Evolutionary conservation across 495 filamentous ascomycete genomes (phyloP).

Genomic region (Tuber microsphaerosporum): DNA sequence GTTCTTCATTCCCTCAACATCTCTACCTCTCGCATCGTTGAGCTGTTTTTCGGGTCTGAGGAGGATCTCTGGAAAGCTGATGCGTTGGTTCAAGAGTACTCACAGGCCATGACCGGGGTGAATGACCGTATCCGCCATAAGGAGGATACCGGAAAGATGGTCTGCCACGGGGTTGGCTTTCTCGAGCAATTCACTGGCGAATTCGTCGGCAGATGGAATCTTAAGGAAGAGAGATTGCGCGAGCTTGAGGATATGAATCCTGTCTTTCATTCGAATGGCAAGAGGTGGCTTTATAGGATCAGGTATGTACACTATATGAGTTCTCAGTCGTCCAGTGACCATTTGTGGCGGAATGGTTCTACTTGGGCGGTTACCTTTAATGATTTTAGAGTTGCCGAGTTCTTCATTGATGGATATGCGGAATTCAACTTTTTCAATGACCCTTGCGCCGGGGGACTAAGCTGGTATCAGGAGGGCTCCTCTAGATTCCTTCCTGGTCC

Average conservation of each 20-base stretch:
- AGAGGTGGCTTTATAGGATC: not conserved
- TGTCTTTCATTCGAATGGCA: not conserved
- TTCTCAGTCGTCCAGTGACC: not conserved
- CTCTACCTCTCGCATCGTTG: not conserved
- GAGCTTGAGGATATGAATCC: conserved; percentile 3
- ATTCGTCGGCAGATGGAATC: not conserved
- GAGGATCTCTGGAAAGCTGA: conserved; percentile 3
- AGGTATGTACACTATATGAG: not conserved
- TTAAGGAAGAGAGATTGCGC: not conserved
- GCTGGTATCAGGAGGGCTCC: not conserved
- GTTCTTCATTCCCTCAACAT: not conserved
- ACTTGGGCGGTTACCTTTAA: not conserved
- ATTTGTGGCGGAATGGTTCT: not conserved
- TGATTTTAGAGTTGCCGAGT: not conserved
- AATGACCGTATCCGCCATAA: not conserved
- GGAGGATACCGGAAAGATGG: not conserved
- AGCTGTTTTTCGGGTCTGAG: not conserved
- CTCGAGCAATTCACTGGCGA: not conserved
- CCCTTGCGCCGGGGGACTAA: not conserved
- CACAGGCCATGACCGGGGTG: not conserved
- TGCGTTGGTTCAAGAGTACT: not conserved
- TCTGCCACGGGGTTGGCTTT: not conserved
- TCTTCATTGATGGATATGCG: not conserved
- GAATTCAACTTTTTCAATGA: not conserved
- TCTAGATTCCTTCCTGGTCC: not conserved